Percentiles rank a stretch among this genome's conserved stretches.
Evolutionary conservation across 129 eudicot genomes (phyloP).

Genomic region (Scalesia atractyloides): DNA sequence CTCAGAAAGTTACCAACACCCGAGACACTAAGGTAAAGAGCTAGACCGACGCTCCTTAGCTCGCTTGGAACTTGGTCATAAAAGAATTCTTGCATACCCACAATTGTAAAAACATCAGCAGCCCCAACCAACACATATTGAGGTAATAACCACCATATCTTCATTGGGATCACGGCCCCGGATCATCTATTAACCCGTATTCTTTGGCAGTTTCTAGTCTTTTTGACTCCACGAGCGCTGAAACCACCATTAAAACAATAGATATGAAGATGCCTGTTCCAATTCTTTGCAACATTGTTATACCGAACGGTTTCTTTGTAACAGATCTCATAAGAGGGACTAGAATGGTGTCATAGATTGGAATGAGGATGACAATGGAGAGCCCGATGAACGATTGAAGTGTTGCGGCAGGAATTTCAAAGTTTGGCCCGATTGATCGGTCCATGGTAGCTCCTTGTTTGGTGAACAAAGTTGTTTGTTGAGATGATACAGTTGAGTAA

Average conservation of each 20-base stretch:
- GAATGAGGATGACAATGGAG: constrained; percentile 38
- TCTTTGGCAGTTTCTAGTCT: constrained; percentile 48
- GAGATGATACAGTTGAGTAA: constrained; percentile 45
- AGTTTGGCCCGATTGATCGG: constrained; percentile 40
- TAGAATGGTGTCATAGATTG: constrained; percentile 53
- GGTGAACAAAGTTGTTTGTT: constrained; percentile 52
- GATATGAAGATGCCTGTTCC: constrained; percentile 61
- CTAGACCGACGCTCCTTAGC: constrained; percentile 53
- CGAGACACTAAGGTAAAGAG: constrained; percentile 47
- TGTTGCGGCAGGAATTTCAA: constrained; percentile 65
- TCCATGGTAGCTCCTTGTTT: constrained; percentile 68
- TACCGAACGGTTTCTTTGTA: constrained; percentile 52
- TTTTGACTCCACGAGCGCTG: constrained; percentile 60
- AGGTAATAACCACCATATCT: constrained; percentile 71
- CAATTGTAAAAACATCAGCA: constrained; percentile 47
- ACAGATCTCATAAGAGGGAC: constrained; percentile 42
- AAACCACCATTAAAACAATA: constrained; percentile 38
- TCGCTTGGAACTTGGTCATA: constrained; percentile 61
- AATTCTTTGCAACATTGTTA: constrained; percentile 69
- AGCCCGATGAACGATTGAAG: constrained; percentile 42
- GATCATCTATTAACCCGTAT: constrained; percentile 46
- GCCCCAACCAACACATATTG: constrained; percentile 55
- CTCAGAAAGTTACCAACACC: constrained; percentile 67
- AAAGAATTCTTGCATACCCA: constrained; percentile 75
- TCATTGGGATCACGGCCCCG: constrained; percentile 56